Evolutionary conservation across 2,329 filamentous ascomycete genomes (phyloP).

Genomic region (Colletotrichum sp.): DNA sequence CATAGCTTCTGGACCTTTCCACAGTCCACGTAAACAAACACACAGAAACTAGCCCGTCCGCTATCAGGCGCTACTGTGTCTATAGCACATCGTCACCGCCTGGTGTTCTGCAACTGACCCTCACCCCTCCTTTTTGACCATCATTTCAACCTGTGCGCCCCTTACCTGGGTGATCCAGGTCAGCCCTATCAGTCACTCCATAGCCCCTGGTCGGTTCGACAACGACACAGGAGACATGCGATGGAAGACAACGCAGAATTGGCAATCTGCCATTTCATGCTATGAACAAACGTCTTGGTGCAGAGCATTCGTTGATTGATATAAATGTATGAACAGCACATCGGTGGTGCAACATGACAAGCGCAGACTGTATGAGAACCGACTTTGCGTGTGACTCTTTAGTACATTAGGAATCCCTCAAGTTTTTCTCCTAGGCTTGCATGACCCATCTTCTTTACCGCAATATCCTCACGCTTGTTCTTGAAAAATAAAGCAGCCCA

Average conservation of each 20-base stretch:
- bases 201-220: neutral
- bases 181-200: constrained; percentile 2
- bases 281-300: neutral
- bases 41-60: neutral
- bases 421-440: neutral
- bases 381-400: neutral
- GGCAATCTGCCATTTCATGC: neutral
- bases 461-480: neutral
- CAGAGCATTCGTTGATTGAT: neutral
- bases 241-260: neutral
- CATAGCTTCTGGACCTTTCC: constrained; percentile 15
- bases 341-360: neutral
- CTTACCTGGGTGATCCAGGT: constrained; percentile 10
- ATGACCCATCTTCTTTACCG: neutral
- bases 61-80: neutral
- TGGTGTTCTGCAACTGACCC: neutral
- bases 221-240: neutral
- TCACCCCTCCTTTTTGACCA: neutral
- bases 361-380: neutral
- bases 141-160: constrained; percentile 6
- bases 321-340: neutral
- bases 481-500: neutral
- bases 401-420: neutral
- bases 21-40: neutral
- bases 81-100: neutral